Conservation (phyloP, 345 rosid species). For the Mangifera indica region DNA sequence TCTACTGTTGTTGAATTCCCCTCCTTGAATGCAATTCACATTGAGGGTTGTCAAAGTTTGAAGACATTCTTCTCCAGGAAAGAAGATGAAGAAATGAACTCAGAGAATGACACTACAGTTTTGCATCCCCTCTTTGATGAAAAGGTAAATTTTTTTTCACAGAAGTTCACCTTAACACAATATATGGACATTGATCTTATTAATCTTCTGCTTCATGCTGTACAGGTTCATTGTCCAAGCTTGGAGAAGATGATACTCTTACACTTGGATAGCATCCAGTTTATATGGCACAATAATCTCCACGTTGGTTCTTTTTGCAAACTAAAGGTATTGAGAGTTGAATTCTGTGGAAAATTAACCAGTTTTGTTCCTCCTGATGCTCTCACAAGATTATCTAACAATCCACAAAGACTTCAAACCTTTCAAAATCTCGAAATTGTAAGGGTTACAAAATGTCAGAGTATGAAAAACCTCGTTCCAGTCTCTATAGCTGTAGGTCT, state of each 20-base stretch:
- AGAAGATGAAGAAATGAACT: not conserved
- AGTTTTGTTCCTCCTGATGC: not conserved
- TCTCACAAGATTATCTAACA: not conserved
- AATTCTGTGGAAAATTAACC: too few species aligned
- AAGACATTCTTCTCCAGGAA: not conserved
- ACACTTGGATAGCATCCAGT: not conserved
- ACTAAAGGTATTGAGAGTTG: not conserved
- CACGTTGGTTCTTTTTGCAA: not conserved
- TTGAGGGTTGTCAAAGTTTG: not conserved
- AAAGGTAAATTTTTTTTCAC: too few species aligned
- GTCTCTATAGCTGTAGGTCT: not conserved
- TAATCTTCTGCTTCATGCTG: not conserved
- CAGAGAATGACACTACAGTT: not conserved
- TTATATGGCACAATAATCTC: not conserved
- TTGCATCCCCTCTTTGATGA: not conserved
- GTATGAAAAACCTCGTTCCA: not conserved
- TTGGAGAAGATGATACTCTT: not conserved
- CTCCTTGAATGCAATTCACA: not conserved
- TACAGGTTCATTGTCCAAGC: not conserved
- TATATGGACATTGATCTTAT: too few species aligned
- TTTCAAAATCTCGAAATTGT: not conserved
- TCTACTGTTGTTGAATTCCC: not conserved
- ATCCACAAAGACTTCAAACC: not conserved
- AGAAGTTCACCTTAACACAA: too few species aligned
- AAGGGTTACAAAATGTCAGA: not conserved